Evolutionary conservation across 2,329 filamentous ascomycete species (phyloP).

Genomic region (Teratosphaeria viscida): DNA sequence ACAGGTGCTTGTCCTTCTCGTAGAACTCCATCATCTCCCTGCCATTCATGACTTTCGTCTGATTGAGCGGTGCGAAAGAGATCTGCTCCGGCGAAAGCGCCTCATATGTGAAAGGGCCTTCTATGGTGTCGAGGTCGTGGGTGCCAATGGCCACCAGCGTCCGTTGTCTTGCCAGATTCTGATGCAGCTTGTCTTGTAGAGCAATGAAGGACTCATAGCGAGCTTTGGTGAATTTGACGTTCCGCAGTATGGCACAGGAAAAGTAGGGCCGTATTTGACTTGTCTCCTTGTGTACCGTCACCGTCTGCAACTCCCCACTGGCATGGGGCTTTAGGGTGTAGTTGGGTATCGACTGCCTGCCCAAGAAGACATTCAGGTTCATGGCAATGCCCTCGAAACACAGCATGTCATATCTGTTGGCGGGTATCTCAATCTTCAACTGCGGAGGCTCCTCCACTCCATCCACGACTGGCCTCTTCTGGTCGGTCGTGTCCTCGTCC

Average conservation of each 20-base stretch:
- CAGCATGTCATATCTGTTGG: slow-evolving; percentile 85
- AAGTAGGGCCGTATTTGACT: slow-evolving; percentile 75
- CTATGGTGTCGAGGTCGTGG: slow-evolving; percentile 85
- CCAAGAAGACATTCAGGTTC: slow-evolving; percentile 91
- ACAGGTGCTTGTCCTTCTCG: slow-evolving; percentile 83
- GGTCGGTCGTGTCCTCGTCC: slow-evolving; percentile 82
- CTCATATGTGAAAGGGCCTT: slow-evolving; percentile 95
- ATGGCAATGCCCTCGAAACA: slow-evolving; percentile 95
- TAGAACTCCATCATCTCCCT: slow-evolving; percentile 91
- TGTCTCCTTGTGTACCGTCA: slow-evolving; percentile 60
- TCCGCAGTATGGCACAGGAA: slow-evolving; percentile 78
- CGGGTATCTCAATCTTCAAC: slow-evolving; percentile 95
- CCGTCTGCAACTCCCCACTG: slow-evolving; percentile 63
- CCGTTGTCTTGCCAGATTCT: slow-evolving; percentile 85
- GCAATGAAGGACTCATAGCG: slow-evolving; percentile 96
- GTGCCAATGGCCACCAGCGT: slow-evolving; percentile 96
- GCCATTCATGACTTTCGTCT: slow-evolving; percentile 76
- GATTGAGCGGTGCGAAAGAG: slow-evolving; percentile 82
- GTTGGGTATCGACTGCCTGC: slow-evolving; percentile 63
- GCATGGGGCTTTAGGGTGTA: slow-evolving; percentile 66
- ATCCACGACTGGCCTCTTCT: slow-evolving; percentile 60
- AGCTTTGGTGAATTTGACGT: slow-evolving; percentile 82
- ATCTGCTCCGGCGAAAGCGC: slow-evolving; percentile 86
- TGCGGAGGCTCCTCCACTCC: slow-evolving; percentile 79
- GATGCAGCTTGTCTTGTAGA: slow-evolving; percentile 94